Evolutionary conservation across 352 stramenopile species (phyloP).

Genomic region (Globisporangium sylvaticum): DNA sequence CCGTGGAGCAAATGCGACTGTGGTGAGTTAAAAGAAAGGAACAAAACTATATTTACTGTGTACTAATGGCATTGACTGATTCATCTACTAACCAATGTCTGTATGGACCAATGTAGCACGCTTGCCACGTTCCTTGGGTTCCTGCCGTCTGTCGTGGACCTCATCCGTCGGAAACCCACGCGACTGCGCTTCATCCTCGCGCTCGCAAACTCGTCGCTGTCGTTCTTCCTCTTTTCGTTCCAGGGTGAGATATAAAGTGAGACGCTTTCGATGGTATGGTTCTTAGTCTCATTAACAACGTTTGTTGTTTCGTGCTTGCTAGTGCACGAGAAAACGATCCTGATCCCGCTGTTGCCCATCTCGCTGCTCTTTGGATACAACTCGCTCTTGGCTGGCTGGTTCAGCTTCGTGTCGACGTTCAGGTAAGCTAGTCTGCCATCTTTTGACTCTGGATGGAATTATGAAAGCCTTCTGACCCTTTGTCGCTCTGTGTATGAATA

Average conservation of each 20-base stretch:
- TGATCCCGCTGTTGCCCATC: slow-evolving; percentile 90
- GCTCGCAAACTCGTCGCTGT: slow-evolving; percentile 82
- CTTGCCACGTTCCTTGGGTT: slow-evolving; percentile 82
- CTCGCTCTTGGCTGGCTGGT: slow-evolving; percentile 65
- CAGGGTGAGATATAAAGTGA: slow-evolving; percentile 54
- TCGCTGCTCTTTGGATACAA: slow-evolving; percentile 77
- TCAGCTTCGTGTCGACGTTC: slow-evolving; percentile 78
- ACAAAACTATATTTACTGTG: background rate
- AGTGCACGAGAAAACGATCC: slow-evolving; percentile 97
- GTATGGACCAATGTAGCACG: slow-evolving; percentile 33
- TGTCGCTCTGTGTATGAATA: background rate
- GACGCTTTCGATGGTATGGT: background rate
- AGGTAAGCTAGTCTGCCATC: slow-evolving; percentile 38
- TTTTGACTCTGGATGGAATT: background rate
- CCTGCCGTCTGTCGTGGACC: slow-evolving; percentile 75
- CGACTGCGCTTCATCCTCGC: slow-evolving; percentile 80
- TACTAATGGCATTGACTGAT: background rate
- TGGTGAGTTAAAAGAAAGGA: slow-evolving; percentile 32
- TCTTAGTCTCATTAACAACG: background rate
- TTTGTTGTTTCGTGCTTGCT: background rate
- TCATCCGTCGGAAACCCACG: slow-evolving; percentile 61
- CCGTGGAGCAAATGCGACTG: slow-evolving; percentile 62
- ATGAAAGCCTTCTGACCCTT: background rate
- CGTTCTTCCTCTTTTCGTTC: slow-evolving; percentile 97
- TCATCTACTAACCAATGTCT: background rate